Evolutionary conservation across 306 rosid genomes (phyloP), one percentile per base, ranked within the genome.

Genomic region (Hylodesmum podocarpum): DNA sequence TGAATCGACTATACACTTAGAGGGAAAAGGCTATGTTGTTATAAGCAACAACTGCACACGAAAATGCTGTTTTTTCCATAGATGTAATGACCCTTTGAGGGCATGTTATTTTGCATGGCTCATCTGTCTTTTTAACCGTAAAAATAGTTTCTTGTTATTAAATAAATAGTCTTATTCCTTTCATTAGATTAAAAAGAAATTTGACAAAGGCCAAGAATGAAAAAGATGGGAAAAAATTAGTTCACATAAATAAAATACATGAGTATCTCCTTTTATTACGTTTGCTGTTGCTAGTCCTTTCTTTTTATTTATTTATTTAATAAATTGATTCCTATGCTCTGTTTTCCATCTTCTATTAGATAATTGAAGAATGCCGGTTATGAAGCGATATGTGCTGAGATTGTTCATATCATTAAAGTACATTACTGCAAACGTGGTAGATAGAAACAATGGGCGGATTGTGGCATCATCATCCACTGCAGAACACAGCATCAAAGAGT

Each of bases 381-480:
- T 73, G 70, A 96, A 92, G 89, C 89, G 86, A 13, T 92, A 91
- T 72, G 97, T 96, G 74, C 80, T 93, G 76, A 88, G 98, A 74
- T 43, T 96, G 79, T 96, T 96, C 91, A 81, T 91, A 59, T 96
- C 98, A 37, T 14, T 92, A 11, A 96, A 96, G 86, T 93, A 92
- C 88, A 85, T 92, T 12, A 92, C 97, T 6, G 96, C 98, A 40
- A 96, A 93, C 5, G 91, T 96, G 25, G 84, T 96, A 21, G 99
- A 92, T 66, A 81, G 99, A 81, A 95, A 87, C 82, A 88, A 85
- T 36, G 97, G 98, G 18, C 80, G 96, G 61, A 88, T 91, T 72
- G 94, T 95, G 18, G 92, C 78, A 69, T 80, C 92, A 28, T 84
- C 93, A 22, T 95, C 99, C 31, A 84, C 96, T 1, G 91, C 82